Evolutionary conservation across 345 rosid genomes (phyloP), one percentile per base, ranked within the genome.

Genomic region (Aethionema arabicum): DNA sequence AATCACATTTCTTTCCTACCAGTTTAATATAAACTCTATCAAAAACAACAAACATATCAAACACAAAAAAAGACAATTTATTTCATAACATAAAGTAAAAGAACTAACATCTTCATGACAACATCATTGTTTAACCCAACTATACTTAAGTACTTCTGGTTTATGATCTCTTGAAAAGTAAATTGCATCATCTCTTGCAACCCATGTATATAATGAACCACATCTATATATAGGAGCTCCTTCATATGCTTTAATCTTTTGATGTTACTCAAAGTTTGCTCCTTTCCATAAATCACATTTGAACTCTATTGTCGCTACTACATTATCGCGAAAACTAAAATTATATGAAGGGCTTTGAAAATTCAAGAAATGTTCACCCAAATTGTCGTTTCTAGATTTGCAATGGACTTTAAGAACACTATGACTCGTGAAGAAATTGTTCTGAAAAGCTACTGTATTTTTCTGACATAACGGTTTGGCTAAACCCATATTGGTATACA

Each of bases 281-380:
- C 47, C 61, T 30, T 56, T 56, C 37, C n/a, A 56, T 36, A 56
- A 27, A 7, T 40, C 8, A 29, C 47, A 56, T 1, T 7, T 7
- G 6, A 56, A 56, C 8, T 2, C 27, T 11, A 35, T 56, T 11
- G 33, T 21, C 3, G 11, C 0, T 4, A 8, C 0, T 0, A 40
- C 0, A 29, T 31, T 0, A 57, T 57, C 62, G 12, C n/a, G 30
- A 39, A 57, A 57, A 11, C 62, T 57, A 57, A 57, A 57, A 57
- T 57, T 57, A 9, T 57, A 57, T 13, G 49, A 0, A 41, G 50
- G 38, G 41, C 2, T 29, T 57, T 57, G 27, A 31, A 41, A 57
- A 4, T 57, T 57, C n/a, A 57, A 5, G 8, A 57, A 42, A 7
- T 52, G 14, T 9, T 33, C 68, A 7, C 46, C 46, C 13, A 42